Evolutionary conservation across 306 rosid genomes (phyloP), one percentile per base, ranked within the genome.

Genomic region (Castanea mollissima): DNA sequence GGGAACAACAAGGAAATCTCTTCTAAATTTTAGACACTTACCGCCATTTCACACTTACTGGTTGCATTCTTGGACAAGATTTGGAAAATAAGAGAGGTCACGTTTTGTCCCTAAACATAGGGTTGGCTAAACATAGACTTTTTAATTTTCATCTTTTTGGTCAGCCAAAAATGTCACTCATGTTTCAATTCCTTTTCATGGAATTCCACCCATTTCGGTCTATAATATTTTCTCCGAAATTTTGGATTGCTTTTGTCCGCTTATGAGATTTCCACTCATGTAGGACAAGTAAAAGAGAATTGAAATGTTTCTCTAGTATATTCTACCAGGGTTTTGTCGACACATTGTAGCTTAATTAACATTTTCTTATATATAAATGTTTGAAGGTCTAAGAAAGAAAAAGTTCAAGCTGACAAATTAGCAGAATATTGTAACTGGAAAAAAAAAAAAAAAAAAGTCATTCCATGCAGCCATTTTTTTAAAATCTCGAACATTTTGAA

Each of bases 81-180:
- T 57, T 78, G 27, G 60, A 21, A 76, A 51, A 88, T 62, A 49
- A 41, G 23, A n/a, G 79, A 2, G 78, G 83, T 83, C 86, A 56
- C 74, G 84, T 81, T 83, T 84, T 85, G 89, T 83, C 87, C 83
- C 74, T 82, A 34, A 2, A 19, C 16, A 29, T 68, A 21, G 78
- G 59, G 74, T 76, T 60, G 49, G 54, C 38, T 19, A 38, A 62
- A 15, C 27, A 4, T 27, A 27, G 44, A 20, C 57, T 51, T 52
- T 52, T 16, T 8, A 27, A 57, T 16, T 73, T 52, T 73, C 63
- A 38, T 7, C 58, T 27, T 16, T 16, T 12, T 79, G 75, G 82
- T 13, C 85, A 72, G 74, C 87, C 69, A 69, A 23, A 59, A 74
- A 51, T 78, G 73, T 79, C 77, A 79, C 41, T 73, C 79, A 18